These are phyloP conservation scores for Schizosaccharomyces pombe DNA, from an alignment of 805 yeast genomes.

Conservation along the genomic window DNA sequence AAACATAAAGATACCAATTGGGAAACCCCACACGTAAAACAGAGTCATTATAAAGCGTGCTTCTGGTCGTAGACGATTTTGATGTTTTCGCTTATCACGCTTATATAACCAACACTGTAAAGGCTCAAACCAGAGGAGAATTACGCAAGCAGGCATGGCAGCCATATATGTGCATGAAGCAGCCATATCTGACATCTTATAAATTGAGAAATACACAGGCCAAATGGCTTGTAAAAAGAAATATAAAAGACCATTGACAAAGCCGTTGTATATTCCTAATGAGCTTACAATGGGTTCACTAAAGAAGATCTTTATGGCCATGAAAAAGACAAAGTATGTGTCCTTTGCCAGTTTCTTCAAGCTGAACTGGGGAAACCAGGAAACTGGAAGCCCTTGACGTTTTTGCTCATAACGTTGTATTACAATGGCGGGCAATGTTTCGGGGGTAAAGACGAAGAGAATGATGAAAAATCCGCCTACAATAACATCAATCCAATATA, in stretches of 20 bases:
- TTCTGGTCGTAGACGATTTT: neutral
- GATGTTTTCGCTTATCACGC: neutral
- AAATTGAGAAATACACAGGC: conserved; percentile 36
- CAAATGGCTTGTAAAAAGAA: conserved; percentile 55
- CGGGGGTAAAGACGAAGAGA: conserved; percentile 9
- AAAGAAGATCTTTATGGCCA: conserved; percentile 16
- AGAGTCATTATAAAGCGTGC: neutral
- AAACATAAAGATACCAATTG: neutral
- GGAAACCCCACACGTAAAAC: neutral
- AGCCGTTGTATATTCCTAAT: conserved; percentile 18
- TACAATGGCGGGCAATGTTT: neutral
- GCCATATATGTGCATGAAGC: conserved; percentile 56
- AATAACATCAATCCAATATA: conserved; percentile 47
- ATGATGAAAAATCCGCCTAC: conserved; percentile 24
- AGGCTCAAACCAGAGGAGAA: conserved; percentile 29
- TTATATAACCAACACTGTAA: neutral
- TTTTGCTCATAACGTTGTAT: neutral
- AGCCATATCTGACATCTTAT: conserved; percentile 35
- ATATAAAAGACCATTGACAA: conserved; percentile 24
- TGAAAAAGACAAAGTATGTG: conserved; percentile 6
- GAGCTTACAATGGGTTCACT: conserved; percentile 19
- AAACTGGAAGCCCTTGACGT: neutral
- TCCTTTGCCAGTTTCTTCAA: neutral
- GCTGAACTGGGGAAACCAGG: neutral
- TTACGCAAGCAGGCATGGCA: conserved; percentile 39